Evolutionary conservation across 179 eudicot genomes (phyloP), one percentile per base, ranked within the genome.

Genomic region (Beta corolliflora): DNA sequence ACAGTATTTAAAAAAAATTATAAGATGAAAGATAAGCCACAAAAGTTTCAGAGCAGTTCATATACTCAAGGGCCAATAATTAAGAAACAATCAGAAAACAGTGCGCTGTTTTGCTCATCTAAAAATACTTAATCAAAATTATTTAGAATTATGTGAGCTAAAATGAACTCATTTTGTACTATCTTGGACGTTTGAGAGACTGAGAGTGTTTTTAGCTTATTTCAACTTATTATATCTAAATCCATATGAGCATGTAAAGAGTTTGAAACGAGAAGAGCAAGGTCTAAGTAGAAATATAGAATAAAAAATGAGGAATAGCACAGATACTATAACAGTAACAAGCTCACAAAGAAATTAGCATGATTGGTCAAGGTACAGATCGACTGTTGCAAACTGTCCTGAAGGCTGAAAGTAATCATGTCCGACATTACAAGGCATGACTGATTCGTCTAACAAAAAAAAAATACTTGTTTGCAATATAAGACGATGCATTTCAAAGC

Each of bases 11-110:
- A 56, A 65, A 64, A 23, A 71, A 29, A 23, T 52, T 25, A 25
- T 25, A 25, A 25, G 46, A 12, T 61, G 4, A 25, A 9, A 10
- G 61, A 25, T 13, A 1, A 25, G 78, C 19, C n/a, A 54, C 5
- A 7, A 54, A 66, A 5, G 9, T 11, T 8, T 55, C 15, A 55
- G 18, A 74, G 65, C 52, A 5, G 13, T 21, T 36, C 1, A 46
- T 14, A 16, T 54, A 64, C 16, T 53, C 45, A 55, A 23, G 64
- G 50, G 65, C 31, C 48, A 75, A 45, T 48, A 14, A 54, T n/a
- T 5, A 80, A 61, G 31, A 80, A 80, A 61, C 71, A 80, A 25
- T 5, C 71, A 73, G 29, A 18, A 19, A 70, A 73, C 18, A 23
- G 52, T 41, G n/a, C 16, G 41, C 50, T 54, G 9, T 21, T 13